Evolutionary conservation across 176 grass and related monocot species (phyloP), one percentile per base, ranked within the genome.

Genomic region (Avena sativa): DNA sequence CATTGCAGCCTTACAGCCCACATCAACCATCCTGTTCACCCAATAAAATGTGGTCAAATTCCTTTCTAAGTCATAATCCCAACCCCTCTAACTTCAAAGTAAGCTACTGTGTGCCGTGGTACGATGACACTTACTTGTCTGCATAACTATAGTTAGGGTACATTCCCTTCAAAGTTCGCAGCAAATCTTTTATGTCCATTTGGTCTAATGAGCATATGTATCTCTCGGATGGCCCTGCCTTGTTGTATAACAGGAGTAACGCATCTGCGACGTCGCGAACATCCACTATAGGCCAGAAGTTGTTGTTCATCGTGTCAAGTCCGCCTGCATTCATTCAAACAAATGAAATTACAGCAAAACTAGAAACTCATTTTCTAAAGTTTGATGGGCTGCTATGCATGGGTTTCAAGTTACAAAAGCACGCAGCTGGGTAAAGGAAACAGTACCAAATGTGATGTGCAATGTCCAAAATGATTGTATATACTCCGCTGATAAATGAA

Each of bases 81-180:
- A 46, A 71, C 17, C 36, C 56, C 15, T 56, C 56, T 48, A 26
- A 57, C 28, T 20, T 26, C 6, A 77, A 3, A 4, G 4, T 4
- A 6, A 78, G 75, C 26, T 19, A 78, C 5, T 26, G 3, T 34
- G 38, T 16, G 34, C 5, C 34, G 6, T 52, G 19, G 6, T 36
- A 23, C 2, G 4, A 55, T 82, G 49, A 9, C 30, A 25, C 80
- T 44, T 61, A 91, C 89, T 78, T 88, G 48, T 81, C 57, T 21
- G 12, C 68, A 51, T 78, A 91, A 13, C 3, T 71, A 44, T 91
- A 85, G 28, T 82, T 76, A 20, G 86, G 87, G 60, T 76, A 66
- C 46, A 44, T n/a, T 46, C 1, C 19, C 69, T 82, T 82, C 32
- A 87, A 14, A 71, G 56, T 43, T 0, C 15, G 0, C 6, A 87